Conservation (phyloP, 495 filamentous ascomycete genomes). For the Penicillium egyptiacum region DNA sequence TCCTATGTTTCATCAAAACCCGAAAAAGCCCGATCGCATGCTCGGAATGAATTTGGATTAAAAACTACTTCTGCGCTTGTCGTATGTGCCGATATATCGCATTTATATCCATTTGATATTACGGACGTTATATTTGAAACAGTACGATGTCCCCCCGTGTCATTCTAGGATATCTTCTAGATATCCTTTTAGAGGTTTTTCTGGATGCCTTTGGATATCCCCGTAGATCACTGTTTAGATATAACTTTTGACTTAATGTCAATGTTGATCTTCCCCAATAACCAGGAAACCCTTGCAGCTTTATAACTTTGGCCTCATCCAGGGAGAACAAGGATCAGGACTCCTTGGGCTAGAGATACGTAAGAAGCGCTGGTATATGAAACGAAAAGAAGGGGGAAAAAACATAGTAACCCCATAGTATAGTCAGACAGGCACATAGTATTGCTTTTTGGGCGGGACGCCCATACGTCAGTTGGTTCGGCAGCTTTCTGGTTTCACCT, state of each 20-base stretch:
- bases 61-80: slow-evolving; percentile 6
- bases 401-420: too few relatives aligned
- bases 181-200: background rate
- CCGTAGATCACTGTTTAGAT: background rate
- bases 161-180: background rate
- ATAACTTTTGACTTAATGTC: background rate
- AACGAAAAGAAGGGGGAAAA: background rate
- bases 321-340: slow-evolving; percentile 7
- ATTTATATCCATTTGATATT: background rate
- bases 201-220: background rate
- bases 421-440: background rate
- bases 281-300: slow-evolving; percentile 6
- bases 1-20: slow-evolving; percentile 9
- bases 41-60: slow-evolving; percentile 16
- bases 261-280: background rate
- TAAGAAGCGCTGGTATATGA: background rate
- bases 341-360: background rate
- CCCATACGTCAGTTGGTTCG: slow-evolving; percentile 27
- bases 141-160: background rate
- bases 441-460: slow-evolving; percentile 27
- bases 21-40: slow-evolving; percentile 14
- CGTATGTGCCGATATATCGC: background rate
- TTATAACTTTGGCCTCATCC: background rate
- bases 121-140: background rate
- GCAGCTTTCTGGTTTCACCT: slow-evolving; percentile 28